Evolutionary conservation across 2,329 filamentous ascomycete species (phyloP), one percentile per base, ranked within the genome.

Genomic region (Acephala macrosclerotiorum): DNA sequence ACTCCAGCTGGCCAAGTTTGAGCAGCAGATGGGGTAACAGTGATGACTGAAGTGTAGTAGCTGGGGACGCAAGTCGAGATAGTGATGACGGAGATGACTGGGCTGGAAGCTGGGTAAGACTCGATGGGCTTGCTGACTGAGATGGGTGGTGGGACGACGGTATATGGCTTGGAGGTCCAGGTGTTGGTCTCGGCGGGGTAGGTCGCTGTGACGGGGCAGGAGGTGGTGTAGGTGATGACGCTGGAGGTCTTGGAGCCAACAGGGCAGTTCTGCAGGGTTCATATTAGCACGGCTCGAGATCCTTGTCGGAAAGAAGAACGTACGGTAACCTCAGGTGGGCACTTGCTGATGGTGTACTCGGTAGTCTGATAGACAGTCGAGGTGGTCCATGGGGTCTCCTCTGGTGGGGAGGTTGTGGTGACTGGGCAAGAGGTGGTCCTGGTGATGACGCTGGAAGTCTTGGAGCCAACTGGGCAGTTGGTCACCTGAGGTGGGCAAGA

Each of bases 131-230:
- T 38, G 49, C 25, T 29, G 40, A 33, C 22, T 7, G 36, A 20
- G 25, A n/a, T 18, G 36, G 65, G 16, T 22, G 49, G 56, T 20
- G 60, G 35, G 47, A 40, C 25, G 4, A 22, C 56, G 14, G 64
- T 22, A 18, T 49, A 49, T 20, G 45, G 18, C 20, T 20, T 25
- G 18, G 64, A 29, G 29, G 51, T 14, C 22, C 26, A 12, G 40
- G 53, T 42, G 59, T 36, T 20, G 35, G 33, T 33, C 40, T 38
- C 16, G 33, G 57, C n/a, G 22, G 22, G 49, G 59, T 51, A 55
- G 38, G 60, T 60, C 22, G 18, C 36, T 33, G 75, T 71, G 18
- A 77, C 75, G 18, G 78, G 77, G 74, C 77, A 78, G 60, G 79
- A 72, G 12, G 74, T 77, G 25, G 77, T 79, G 12, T 25, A 65